Evolutionary conservation across 2,329 filamentous ascomycete species (phyloP), one percentile per base, ranked within the genome.

Genomic region (Xylariaceae sp.): DNA sequence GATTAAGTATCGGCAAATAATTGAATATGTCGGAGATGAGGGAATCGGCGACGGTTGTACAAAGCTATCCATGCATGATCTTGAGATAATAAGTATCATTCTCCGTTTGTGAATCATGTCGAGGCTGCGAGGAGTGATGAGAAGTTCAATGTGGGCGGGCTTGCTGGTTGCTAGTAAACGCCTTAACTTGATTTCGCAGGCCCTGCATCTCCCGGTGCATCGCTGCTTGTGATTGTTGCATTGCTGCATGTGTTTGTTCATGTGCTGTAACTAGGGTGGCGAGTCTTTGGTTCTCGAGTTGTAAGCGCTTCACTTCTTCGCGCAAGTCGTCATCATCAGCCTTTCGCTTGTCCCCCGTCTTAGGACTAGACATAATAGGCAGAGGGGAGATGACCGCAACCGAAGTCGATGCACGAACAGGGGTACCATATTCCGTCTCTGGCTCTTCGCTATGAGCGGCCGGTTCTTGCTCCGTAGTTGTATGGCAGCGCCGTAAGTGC

Each of bases 401-500:
- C 35, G n/a, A 35, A 24, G 54, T 33, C 6, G 44, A 41, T 5
- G 10, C 36, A 24, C 8, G n/a, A 23, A 26, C 46, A 26, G 42
- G 18, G 29, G 10, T 27, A 11, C 15, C 9, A n/a, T 69, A 41
- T 68, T 65, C 3, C 47, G 50, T 62, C 46, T 55, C 64, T 53
- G 23, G 68, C 73, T 55, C 48, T 23, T 58, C 55, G 30, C 37
- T 32, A 26, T 27, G 33, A 9, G 21, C 15, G 7, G 33, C 77
- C 75, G 41, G 82, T 13, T 52, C 54, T 13, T n/a, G 6, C 10
- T 32, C 42, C 11, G 13, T 44, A 9, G 54, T 15, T 6, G 54
- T 87, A 70, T 97, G 93, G n/a, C 95, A 90, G 21, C 93, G 86
- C 16, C 93, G 88, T 15, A 97, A 77, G 73, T 97, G 93, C 73